phyloP scores from a whole-genome alignment of 1,139 yeast species.

The Eremothecium cymbalariae region DNA sequence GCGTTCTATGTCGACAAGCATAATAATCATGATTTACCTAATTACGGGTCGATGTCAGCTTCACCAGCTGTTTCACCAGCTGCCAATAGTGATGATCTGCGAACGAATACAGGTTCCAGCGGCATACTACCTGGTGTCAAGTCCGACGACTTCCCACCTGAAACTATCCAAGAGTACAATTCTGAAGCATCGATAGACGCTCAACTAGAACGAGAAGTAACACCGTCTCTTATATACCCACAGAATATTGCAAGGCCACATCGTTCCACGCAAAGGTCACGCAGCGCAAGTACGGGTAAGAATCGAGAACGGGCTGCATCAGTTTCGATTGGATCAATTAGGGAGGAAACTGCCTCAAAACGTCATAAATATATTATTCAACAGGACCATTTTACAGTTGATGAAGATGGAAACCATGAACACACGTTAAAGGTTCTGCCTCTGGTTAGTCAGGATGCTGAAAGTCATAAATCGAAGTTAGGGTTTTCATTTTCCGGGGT shows the following conservation, averaged over 20 bases:
- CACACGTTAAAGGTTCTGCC: constrained; percentile 26
- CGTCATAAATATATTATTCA: constrained; percentile 23
- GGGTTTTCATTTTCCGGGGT: constrained; percentile 25
- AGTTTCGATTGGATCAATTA: neutral
- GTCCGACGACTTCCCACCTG: too few species aligned
- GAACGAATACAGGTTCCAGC: neutral
- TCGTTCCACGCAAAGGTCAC: constrained; percentile 1
- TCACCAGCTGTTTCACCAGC: too few species aligned
- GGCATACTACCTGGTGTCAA: neutral
- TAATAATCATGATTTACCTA: too few species aligned
- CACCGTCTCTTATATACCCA: neutral
- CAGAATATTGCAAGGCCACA: neutral
- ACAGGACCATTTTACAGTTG: constrained; percentile 27
- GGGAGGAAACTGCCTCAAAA: constrained; percentile 2
- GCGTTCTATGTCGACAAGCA: too few species aligned
- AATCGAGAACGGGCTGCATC: neutral
- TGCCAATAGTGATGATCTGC: neutral
- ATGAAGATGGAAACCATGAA: constrained; percentile 28
- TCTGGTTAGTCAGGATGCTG: constrained; percentile 15
- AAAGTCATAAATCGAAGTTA: constrained; percentile 18
- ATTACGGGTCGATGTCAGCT: neutral
- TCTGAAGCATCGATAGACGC: constrained; percentile 4
- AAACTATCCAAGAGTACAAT: too few species aligned
- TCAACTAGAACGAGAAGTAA: constrained; percentile 1
- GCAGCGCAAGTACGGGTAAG: constrained; percentile 1